A percentile compares a stretch with the other conserved stretches of the same genome.
Conservation (phyloP, 768 basidiomycete species). For the Rhodotorula paludigena region DNA sequence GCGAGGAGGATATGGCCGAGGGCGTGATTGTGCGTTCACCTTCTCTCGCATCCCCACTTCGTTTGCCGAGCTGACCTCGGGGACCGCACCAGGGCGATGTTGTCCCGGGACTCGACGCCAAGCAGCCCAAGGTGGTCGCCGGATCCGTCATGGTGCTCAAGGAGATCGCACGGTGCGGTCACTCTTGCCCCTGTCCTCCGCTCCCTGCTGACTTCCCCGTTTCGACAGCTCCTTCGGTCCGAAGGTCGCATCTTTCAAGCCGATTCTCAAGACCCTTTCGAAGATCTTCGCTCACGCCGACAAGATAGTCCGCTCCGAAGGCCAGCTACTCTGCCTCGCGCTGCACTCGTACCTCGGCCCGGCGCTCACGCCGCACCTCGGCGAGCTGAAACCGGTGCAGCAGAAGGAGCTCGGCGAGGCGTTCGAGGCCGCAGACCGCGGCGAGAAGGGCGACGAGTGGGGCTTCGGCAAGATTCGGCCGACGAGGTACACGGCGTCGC, state of each 20-base stretch:
- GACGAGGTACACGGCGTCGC: constrained; percentile 68
- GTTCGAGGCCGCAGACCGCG: constrained; percentile 64
- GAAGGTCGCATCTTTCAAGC: constrained; percentile 65
- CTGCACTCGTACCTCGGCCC: constrained; percentile 83
- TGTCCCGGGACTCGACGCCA: constrained; percentile 76
- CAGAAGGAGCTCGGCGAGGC: constrained; percentile 89
- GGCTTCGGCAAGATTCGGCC: constrained; percentile 64
- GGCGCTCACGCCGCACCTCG: constrained; percentile 74
- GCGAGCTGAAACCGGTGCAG: constrained; percentile 92
- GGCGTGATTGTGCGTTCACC: constrained; percentile 75
- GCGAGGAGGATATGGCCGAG: constrained; percentile 72
- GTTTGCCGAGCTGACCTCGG: neutral
- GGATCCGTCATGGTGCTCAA: constrained; percentile 70
- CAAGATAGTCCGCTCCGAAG: constrained; percentile 91
- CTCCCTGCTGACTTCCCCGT: neutral
- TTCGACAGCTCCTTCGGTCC: constrained; percentile 67
- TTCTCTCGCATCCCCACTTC: neutral
- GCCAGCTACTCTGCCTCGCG: constrained; percentile 64
- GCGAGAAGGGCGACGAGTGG: constrained; percentile 77
- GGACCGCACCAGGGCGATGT: constrained; percentile 60
- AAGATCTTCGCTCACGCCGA: constrained; percentile 94
- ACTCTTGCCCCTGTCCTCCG: neutral
- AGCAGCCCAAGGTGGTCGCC: constrained; percentile 90
- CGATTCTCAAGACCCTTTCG: constrained; percentile 77
- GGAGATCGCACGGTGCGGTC: constrained; percentile 72